Evolutionary conservation across 1,284 basidiomycete species (phyloP).

Genomic region (Ceratobasidium sp.): DNA sequence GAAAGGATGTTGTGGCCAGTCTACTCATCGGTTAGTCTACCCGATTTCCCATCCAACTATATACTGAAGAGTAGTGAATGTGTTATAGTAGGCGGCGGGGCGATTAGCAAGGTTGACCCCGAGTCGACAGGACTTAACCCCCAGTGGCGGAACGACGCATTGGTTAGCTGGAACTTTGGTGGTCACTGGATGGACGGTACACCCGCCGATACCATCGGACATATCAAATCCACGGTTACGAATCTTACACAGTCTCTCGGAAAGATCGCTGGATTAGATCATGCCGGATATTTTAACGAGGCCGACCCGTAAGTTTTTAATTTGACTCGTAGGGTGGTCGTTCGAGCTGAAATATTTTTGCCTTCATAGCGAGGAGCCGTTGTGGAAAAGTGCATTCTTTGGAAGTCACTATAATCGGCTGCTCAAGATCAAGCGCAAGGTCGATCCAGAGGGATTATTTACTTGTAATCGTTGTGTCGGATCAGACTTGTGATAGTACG

Average conservation of each 20-base stretch:
- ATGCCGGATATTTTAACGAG: constrained; percentile 63
- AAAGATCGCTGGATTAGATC: constrained; percentile 53
- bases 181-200: too few relatives aligned
- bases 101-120: constrained; percentile 57
- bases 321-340: too few relatives aligned
- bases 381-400: constrained; percentile 31
- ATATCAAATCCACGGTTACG: too few relatives aligned
- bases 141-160: constrained; percentile 58
- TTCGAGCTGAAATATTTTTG: too few relatives aligned
- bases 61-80: background rate
- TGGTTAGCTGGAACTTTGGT: too few relatives aligned
- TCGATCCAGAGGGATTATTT: constrained; percentile 27
- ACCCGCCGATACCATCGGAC: too few relatives aligned
- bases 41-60: background rate
- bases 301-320: constrained; percentile 55
- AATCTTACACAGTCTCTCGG: constrained; percentile 48
- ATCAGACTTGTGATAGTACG: constrained; percentile 13
- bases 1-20: background rate
- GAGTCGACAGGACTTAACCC: constrained; percentile 62
- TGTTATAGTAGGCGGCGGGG: constrained; percentile 58
- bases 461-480: constrained; percentile 31
- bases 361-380: constrained; percentile 15
- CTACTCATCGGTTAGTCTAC: constrained; percentile 8
- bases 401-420: constrained; percentile 12
- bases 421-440: constrained; percentile 16